Evolutionary conservation across 495 filamentous ascomycete species (phyloP), one percentile per base, ranked within the genome.

Genomic region (Monascus purpureus): DNA sequence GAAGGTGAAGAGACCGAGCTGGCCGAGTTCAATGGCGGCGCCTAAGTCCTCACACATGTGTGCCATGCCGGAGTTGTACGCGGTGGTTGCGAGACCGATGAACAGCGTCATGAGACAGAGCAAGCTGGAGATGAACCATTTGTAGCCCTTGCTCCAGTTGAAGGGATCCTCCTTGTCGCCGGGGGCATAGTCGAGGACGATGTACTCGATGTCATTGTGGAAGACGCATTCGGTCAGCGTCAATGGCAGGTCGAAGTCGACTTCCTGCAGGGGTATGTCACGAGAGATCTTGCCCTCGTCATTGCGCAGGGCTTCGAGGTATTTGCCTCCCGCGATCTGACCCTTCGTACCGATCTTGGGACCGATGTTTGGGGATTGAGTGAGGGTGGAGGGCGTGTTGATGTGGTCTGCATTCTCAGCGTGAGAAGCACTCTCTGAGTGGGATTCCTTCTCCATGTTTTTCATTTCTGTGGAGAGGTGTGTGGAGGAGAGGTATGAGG

Each of bases 91-190:
- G 14, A 66, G 52, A 40, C 61, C 61, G 32, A 63, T 59, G 47
- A 63, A 63, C 6, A 66, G 46, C 6, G 61, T 63, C 61, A 66
- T 66, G 6, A 54, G 32, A 29, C 58, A 63, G 20, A 66, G 58
- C 6, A 58, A 42, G 13, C 46, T 7, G n/a, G 56, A 55, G 36
- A 66, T 55, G 42, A 62, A 53, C 5, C 48, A 51, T 41, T 63
- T 63, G 14, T 46, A 32, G 13, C 36, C 40, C 1, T 9, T 15
- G 30, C 40, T 51, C 62, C 62, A 66, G 33, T 66, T 66, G 52
- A 66, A 66, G 4, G 62, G 62, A 35, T 64, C 55, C 31, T 63
- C 48, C 12, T 46, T 49, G 23, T 66, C 62, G 2, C 47, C 53
- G 5, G 50, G 36, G 5, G 45, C 46, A 28, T 64, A 66, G 13